Base-by-base conservation (phyloP, 2,329 filamentous ascomycete genomes). In the Pseudofabraea citricarpa region DNA sequence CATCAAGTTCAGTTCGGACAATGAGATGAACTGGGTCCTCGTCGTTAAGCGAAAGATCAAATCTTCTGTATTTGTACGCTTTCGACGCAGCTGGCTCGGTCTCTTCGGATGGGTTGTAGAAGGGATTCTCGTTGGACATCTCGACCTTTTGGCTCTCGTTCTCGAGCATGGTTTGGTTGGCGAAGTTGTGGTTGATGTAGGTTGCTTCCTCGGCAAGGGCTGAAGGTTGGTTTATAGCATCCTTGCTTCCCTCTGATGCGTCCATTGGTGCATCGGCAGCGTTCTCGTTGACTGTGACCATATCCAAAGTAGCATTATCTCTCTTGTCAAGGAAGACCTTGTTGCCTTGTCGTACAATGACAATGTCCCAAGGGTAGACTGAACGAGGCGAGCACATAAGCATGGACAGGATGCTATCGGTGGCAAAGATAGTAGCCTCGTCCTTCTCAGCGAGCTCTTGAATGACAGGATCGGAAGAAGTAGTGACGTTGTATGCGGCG, bases 151-250 rank as follows among this genome's bases (percentile, higher is more conserved):
- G 73, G 50, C 72, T 76, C 52, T 89, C 80, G 56, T 77, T 85
- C 74, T 98, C 93, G 57, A 81, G 69, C 54, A 98, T 90, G 40
- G 94, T 89, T 74, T 98, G 93, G 68, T 95, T 88, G 56, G 89
- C 87, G 68, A 98, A 98, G 75, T 97, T 95, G 79, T 97, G 93
- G 81, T 98, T 98, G 79, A 98, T 98, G 74, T 96, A 94, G 41
- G 93, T 98, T 43, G 93, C 93, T 72, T 98, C 93, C 67, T 96
- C 85, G 61, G 94, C 91, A 45, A 98, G 82, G 42, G 90, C 89
- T 43, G 75, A 72, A n/a, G 93, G 93, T 62, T 90, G 90, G 79
- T 98, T 98, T 70, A 98, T 85, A 53, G 79, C 75, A 64, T 98
- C 93, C 72, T 95, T 94, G 74, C 88, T 90, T 59, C 88, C 88